Percentiles rank a stretch among this genome's conserved stretches.
phyloP scores from a whole-genome alignment of 768 basidiomycete genomes.

The Cystobasidium ongulense region DNA sequence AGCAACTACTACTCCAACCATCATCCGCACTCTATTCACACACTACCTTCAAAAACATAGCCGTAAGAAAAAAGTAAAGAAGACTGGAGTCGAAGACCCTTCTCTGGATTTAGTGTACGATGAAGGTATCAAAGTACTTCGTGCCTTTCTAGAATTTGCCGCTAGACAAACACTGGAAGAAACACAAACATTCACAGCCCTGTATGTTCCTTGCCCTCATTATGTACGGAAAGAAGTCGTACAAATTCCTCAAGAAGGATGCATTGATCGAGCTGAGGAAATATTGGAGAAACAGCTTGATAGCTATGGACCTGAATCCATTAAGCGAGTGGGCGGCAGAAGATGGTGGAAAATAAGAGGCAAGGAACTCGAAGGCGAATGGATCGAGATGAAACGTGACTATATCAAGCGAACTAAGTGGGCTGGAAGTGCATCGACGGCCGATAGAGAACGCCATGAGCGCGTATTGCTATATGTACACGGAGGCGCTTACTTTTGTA shows the following conservation, averaged over 20 bases:
- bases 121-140: constrained; percentile 44
- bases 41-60: constrained; percentile 41
- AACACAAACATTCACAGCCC: constrained; percentile 40
- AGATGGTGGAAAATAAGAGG: constrained; percentile 46
- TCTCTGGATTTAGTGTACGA: constrained; percentile 44
- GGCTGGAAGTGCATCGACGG: background rate
- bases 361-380: constrained; percentile 44
- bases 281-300: constrained; percentile 43
- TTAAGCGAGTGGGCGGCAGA: constrained; percentile 44
- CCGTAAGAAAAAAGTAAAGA: constrained; percentile 40
- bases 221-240: constrained; percentile 44
- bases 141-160: constrained; percentile 44
- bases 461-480: constrained; percentile 45
- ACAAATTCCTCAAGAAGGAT: constrained; percentile 39
- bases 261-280: constrained; percentile 41
- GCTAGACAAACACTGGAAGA: constrained; percentile 45
- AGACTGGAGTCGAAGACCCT: constrained; percentile 35
- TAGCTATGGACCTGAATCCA: constrained; percentile 41
- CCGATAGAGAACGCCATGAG: background rate
- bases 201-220: constrained; percentile 42
- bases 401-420: constrained; percentile 35
- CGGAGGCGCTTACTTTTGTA: constrained; percentile 50
- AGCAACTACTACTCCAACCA: constrained; percentile 40
- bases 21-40: constrained; percentile 43
- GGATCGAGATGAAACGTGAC: constrained; percentile 48